Evolutionary conservation across 805 yeast genomes (phyloP), one percentile per base, ranked within the genome.

Genomic region (Candida sakaeoensis): DNA sequence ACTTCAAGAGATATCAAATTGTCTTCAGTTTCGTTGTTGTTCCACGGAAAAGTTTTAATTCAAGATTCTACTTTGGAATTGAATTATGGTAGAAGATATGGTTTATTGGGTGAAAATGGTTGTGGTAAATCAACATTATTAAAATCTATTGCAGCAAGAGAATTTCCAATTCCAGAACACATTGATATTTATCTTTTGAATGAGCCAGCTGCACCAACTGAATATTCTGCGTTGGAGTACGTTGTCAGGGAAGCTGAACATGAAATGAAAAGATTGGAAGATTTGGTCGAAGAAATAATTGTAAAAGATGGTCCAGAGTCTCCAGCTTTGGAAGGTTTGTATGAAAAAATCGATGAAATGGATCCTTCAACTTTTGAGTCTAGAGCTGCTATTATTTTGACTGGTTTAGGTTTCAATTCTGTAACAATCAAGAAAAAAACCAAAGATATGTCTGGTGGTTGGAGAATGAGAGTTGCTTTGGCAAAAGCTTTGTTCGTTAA

Each of bases 371-470:
- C 99, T 39, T 93, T 93, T 58, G 99, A 93, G 74, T 72, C 93
- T 33, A 81, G 99, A 68, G 99, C 99, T 41, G 95, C 99, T 40
- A 72, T 89, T 51, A 93, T 93, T 57, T 75, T 93, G 59, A 86
- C 86, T 51, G 99, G 99, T 90, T 79, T 93, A 65, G 99, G 99
- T 57, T 93, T 93, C 82, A 86, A 85, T 68, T 58, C 84, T 42
- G 68, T 69, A 51, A 91, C 98, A 42, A 91, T 93, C 58, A 75
- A 77, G 61, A 93, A 93, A 78, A 84, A 82, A 70, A 93, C 99
- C 57, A 90, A 88, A 69, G 98, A 93, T 61, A 93, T 93, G 99
- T 88, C 97, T 60, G 99, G 99, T 79, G 99, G 99, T 64, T 93
- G 99, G 99, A 89, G 89, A 75, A 93, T 93, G 99, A 88, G 99